A percentile compares a stretch with the other conserved stretches of the same genome.
phyloP scores from a whole-genome alignment of 768 basidiomycete species.

The Serendipita vermifera region DNA sequence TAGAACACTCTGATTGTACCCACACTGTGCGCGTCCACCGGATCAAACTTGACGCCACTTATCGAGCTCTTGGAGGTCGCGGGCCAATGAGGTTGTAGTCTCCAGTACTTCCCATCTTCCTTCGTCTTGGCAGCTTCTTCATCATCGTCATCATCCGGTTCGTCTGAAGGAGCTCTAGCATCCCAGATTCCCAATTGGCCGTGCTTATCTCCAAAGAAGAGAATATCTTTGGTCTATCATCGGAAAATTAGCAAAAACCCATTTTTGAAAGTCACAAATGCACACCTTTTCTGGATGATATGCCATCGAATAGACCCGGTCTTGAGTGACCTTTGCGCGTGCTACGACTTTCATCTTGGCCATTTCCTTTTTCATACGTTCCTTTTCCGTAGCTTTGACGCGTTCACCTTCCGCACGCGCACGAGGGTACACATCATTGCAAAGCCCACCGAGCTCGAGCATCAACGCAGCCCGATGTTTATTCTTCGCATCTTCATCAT shows the following conservation, averaged over 20 bases:
- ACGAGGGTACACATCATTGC: constrained; percentile 28
- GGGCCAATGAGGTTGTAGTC: constrained; percentile 74
- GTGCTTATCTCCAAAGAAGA: constrained; percentile 85
- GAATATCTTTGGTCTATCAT: constrained; percentile 49
- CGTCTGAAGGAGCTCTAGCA: constrained; percentile 55
- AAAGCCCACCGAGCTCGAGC: constrained; percentile 30
- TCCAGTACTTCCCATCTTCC: constrained; percentile 70
- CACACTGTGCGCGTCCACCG: constrained; percentile 61
- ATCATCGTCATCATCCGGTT: constrained; percentile 48
- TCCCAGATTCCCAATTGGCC: constrained; percentile 82
- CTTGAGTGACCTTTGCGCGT: constrained; percentile 66
- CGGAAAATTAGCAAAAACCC: background rate
- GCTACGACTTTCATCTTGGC: constrained; percentile 50
- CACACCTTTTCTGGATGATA: constrained; percentile 58
- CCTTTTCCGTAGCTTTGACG: constrained; percentile 36
- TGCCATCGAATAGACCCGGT: constrained; percentile 61
- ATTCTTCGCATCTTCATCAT: constrained; percentile 34
- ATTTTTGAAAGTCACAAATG: background rate
- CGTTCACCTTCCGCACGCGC: constrained; percentile 35
- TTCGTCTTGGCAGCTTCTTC: constrained; percentile 29
- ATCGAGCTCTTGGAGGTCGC: constrained; percentile 67
- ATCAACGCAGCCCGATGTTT: constrained; percentile 38
- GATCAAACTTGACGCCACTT: constrained; percentile 64
- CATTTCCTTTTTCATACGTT: constrained; percentile 42
- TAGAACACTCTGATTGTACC: constrained; percentile 15